phyloP scores from a whole-genome alignment of 2,329 filamentous ascomycete genomes.

The Ilyonectria sp. region DNA sequence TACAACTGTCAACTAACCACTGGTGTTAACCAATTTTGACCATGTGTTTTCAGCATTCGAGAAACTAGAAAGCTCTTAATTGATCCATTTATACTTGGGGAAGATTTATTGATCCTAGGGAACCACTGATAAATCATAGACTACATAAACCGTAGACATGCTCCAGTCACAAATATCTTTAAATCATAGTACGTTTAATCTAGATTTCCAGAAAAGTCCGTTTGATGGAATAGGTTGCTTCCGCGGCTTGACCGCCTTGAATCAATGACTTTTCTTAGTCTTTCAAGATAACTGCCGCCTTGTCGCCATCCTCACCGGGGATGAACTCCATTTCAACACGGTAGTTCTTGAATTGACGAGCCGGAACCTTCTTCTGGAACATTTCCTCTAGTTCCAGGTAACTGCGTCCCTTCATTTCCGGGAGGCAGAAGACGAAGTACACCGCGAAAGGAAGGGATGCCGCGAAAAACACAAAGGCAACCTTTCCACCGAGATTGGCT shows the following conservation, averaged over 20 bases:
- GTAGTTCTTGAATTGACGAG: constrained; percentile 8
- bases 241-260: background rate
- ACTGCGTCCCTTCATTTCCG: constrained; percentile 18
- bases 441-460: constrained; percentile 3
- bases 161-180: too few species aligned
- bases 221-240: background rate
- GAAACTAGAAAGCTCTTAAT: too few species aligned
- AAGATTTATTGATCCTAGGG: too few species aligned
- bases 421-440: constrained; percentile 20
- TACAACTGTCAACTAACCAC: too few species aligned
- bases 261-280: background rate
- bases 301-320: constrained; percentile 3
- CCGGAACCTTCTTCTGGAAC: constrained; percentile 21
- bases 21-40: too few species aligned
- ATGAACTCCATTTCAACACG: constrained; percentile 2
- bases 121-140: too few species aligned
- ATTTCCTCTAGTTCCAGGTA: constrained; percentile 23
- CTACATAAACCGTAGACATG: too few species aligned
- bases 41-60: too few species aligned
- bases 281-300: constrained; percentile 18
- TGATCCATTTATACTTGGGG: too few species aligned
- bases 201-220: background rate
- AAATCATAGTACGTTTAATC: background rate
- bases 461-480: constrained; percentile 19
- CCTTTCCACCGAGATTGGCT: constrained; percentile 17